These are phyloP conservation scores for Symbiotaphrina buchneri DNA, from an alignment of 495 filamentous ascomycete species.

Conservation along the genomic window DNA sequence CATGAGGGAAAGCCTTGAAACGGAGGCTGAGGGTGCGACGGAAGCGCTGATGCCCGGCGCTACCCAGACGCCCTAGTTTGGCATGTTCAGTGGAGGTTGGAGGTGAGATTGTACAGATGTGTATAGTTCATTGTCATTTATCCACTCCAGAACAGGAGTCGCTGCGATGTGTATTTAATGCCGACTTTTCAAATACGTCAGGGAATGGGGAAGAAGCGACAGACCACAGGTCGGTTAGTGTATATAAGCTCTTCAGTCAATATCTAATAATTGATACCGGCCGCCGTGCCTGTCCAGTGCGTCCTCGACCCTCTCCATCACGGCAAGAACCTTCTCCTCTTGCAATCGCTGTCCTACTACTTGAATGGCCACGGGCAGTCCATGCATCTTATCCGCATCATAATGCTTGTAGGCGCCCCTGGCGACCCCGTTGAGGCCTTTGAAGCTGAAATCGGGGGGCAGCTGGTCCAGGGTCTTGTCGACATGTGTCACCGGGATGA, in stretches of 20 bases:
- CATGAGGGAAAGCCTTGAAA: conserved; percentile 1
- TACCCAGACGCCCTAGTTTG: too few species aligned
- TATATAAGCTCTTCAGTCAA: conserved; percentile 19
- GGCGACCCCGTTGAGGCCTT: conserved; percentile 54
- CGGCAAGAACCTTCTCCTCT: conserved; percentile 78
- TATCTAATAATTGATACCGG: conserved; percentile 42
- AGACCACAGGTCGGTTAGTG: too few species aligned
- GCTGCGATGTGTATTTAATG: too few species aligned
- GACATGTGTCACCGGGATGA: conserved; percentile 74
- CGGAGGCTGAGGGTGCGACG: conserved; percentile 4
- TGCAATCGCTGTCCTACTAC: conserved; percentile 65
- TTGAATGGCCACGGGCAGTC: conserved; percentile 72
- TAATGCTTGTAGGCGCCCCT: conserved; percentile 75
- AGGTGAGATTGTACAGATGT: too few species aligned
- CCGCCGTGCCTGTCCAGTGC: conserved; percentile 38
- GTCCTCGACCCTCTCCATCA: conserved; percentile 60
- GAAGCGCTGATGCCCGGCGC: too few species aligned
- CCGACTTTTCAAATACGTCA: too few species aligned
- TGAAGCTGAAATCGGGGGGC: conserved; percentile 28
- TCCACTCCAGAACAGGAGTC: too few species aligned
- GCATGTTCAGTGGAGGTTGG: too few species aligned
- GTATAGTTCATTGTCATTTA: too few species aligned
- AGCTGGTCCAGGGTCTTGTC: conserved; percentile 45
- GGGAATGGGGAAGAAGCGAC: too few species aligned
- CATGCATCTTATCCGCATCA: conserved; percentile 62